These are phyloP conservation scores for Evansstolkia leycettana DNA, from an alignment of 495 filamentous ascomycete genomes.

Conservation along the genomic window DNA sequence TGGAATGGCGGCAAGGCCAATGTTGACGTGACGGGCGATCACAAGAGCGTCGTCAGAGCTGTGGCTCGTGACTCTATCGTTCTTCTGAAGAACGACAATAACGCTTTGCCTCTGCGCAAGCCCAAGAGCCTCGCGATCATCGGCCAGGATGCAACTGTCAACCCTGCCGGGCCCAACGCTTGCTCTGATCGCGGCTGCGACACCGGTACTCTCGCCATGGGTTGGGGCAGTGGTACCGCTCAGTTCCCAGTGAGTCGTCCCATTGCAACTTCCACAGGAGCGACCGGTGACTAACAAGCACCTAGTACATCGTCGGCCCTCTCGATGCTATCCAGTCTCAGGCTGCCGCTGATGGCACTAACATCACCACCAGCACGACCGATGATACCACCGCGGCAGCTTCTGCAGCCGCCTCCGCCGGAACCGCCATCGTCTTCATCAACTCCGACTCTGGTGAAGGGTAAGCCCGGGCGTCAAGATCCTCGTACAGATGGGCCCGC, in stretches of 20 bases:
- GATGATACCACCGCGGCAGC: conserved; percentile 37
- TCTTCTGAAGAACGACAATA: conserved; percentile 58
- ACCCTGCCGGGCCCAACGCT: conserved; percentile 58
- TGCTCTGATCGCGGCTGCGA: conserved; percentile 61
- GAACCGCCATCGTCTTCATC: conserved; percentile 54
- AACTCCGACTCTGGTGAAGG: conserved; percentile 56
- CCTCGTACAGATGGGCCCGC: not conserved
- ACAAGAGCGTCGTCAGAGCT: conserved; percentile 38
- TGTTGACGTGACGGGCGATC: conserved; percentile 34
- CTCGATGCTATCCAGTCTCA: conserved; percentile 39
- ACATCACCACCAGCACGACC: conserved; percentile 28
- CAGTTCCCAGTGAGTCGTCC: conserved; percentile 33
- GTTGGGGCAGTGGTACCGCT: conserved; percentile 38
- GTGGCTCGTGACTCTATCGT: conserved; percentile 52
- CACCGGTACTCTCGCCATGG: conserved; percentile 9
- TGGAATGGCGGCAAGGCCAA: conserved; percentile 4
- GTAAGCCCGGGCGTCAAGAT: conserved; percentile 18
- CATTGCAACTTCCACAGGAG: no score
- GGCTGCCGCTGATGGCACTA: conserved; percentile 33
- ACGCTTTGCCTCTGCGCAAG: conserved; percentile 48
- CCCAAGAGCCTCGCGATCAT: conserved; percentile 50
- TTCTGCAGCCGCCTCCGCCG: conserved; percentile 38
- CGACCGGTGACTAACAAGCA: no score
- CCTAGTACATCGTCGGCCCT: conserved; percentile 38
- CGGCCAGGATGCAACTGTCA: conserved; percentile 49